Conservation (phyloP, 345 rosid genomes). For the Eucalyptus globulus region DNA sequence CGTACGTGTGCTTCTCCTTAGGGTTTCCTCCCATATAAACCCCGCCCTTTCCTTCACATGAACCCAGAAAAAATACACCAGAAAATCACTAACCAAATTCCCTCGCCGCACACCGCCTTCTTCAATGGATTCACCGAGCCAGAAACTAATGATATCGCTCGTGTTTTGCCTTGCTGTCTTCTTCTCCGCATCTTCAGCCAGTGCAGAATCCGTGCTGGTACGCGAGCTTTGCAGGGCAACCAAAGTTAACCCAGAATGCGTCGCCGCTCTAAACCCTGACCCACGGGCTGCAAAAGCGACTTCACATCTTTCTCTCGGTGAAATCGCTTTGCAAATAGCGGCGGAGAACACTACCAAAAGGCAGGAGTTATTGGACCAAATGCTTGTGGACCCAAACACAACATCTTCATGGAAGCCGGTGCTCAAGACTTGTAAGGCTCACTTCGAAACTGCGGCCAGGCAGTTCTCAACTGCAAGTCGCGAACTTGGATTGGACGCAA, state of each 20-base stretch:
- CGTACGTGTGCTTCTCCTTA: neutral
- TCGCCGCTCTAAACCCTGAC: neutral
- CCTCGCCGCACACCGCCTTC: neutral
- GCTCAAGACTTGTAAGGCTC: neutral
- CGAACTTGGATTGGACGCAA: neutral
- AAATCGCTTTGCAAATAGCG: neutral
- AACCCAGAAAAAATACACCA: neutral
- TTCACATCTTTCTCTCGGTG: neutral
- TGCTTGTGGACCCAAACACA: neutral
- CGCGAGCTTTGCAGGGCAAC: neutral
- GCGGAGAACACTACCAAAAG: neutral
- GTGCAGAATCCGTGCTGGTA: neutral
- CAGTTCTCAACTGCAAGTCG: neutral
- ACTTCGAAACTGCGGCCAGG: neutral
- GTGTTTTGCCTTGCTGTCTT: neutral
- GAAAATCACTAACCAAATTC: neutral
- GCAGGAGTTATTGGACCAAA: neutral
- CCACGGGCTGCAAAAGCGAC: neutral
- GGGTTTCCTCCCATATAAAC: neutral
- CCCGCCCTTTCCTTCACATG: neutral
- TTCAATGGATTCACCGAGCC: neutral
- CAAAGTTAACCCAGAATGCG: neutral
- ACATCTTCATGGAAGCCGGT: neutral
- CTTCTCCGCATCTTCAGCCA: neutral
- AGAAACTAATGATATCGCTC: neutral